phyloP scores from a whole-genome alignment of 164 flowering plant genomes.

The Sedum album region DNA sequence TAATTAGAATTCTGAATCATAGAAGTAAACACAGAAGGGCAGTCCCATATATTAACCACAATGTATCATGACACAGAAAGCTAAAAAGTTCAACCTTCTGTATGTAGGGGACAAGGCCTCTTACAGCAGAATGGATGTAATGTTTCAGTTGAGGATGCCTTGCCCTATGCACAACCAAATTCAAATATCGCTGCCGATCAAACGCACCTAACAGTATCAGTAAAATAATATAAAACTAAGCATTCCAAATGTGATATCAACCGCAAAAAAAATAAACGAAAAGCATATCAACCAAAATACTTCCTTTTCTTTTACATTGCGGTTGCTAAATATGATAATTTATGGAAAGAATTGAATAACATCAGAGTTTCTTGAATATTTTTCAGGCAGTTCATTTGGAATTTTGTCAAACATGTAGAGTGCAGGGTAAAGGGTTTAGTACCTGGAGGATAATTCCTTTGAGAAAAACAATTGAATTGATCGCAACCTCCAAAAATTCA shows the following conservation, averaged over 20 bases:
- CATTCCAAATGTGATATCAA: not conserved
- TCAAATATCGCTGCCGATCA: conserved; percentile 84
- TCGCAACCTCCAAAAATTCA: conserved; percentile 82
- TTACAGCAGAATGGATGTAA: conserved; percentile 63
- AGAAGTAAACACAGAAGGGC: too few species aligned
- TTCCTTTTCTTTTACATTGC: too few species aligned
- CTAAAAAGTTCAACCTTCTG: conserved; percentile 40
- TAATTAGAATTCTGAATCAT: too few species aligned
- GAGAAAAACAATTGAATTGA: conserved; percentile 69
- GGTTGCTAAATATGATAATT: too few species aligned
- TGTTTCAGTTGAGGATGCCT: conserved; percentile 67
- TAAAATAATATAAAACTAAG: not conserved
- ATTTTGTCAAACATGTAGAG: not conserved
- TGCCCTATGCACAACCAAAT: conserved; percentile 71
- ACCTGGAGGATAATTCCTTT: conserved; percentile 90
- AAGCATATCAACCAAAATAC: too few species aligned
- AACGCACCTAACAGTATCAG: conserved; percentile 53
- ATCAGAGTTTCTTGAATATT: too few species aligned
- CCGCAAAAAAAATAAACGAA: too few species aligned
- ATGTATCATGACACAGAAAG: not conserved
- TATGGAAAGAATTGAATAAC: too few species aligned
- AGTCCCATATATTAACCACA: too few species aligned
- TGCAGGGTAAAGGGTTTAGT: not conserved
- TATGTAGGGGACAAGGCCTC: conserved; percentile 55
- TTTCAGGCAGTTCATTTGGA: not conserved